Base-by-base conservation (phyloP, 2,329 filamentous ascomycete genomes). In the Hypoxylon sp. region DNA sequence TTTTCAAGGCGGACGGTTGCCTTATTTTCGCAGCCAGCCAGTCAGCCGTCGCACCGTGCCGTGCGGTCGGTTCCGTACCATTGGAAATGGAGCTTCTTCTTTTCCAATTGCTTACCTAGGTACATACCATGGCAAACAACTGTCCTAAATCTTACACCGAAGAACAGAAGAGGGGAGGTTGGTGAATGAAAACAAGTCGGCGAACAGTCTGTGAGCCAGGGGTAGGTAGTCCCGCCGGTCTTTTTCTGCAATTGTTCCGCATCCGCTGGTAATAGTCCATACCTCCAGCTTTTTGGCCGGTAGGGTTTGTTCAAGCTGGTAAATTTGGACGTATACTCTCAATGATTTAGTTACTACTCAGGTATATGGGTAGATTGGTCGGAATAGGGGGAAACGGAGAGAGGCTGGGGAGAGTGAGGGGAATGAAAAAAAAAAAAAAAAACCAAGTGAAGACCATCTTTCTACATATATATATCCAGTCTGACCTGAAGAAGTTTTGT, bases 71-170 rank as follows among this genome's bases (percentile, higher is more conserved):
- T 13, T 13, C 30, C 34, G 13, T 39, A n/a, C 34, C 34, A 39
- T 39, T 17, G 34, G 34, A 39, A 39, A 39, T 39, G 34, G 34
- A 17, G 34, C 4, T 34, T 34, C 11, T 11, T 34, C 11, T 34
- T 11, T 34, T 34, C 32, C 24, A 32, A 32, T n/a, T 17, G 6
- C 34, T n/a, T n/a, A n/a, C 34, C 3, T 39, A n/a, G n/a, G n/a
- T n/a, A n/a, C n/a, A n/a, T n/a, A n/a, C n/a, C n/a, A n/a, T n/a
- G n/a, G n/a, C 4, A n/a, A n/a, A 39, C 5, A 15, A 39, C 17
- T 39, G 34, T 39, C 34, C 34, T 39, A 39, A 17, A 39, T n/a
- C n/a, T 39, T 39, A n/a, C 34, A 39, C 34, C 34, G 34, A 39
- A 39, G 8, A 32, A 13, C 3, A 32, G 3, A 8, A 32, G 11